Evolutionary conservation across 257 asterid genomes (phyloP).

Genomic region (Nicotiana knightiana): DNA sequence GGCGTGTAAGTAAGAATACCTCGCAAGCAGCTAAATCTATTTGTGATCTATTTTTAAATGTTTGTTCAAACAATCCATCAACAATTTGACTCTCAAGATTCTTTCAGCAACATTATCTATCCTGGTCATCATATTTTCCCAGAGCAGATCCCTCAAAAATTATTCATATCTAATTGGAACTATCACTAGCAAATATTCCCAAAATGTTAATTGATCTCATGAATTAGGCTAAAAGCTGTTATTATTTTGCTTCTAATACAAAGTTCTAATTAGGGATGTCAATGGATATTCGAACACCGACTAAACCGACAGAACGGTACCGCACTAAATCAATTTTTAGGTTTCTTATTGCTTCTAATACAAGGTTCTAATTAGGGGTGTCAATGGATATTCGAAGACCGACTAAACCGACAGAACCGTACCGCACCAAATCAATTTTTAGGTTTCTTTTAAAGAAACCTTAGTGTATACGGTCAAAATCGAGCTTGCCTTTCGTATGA

Average conservation of each 20-base stretch:
- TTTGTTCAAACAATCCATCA: slow-evolving; percentile 78
- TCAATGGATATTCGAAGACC: no score
- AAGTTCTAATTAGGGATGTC: not conserved
- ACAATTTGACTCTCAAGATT: slow-evolving; percentile 80
- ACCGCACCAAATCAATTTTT: no score
- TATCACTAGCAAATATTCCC: slow-evolving; percentile 68
- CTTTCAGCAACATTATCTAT: slow-evolving; percentile 92
- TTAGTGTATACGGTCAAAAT: no score
- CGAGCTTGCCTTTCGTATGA: no score
- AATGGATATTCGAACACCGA: no score
- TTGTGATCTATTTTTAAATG: slow-evolving; percentile 67
- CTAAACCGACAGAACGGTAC: no score
- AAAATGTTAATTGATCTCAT: not conserved
- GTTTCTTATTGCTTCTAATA: no score
- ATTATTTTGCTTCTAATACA: slow-evolving; percentile 5
- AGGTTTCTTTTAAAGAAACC: no score
- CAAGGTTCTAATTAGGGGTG: no score
- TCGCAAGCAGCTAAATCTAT: slow-evolving; percentile 79
- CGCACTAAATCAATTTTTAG: no score
- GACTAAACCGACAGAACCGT: no score
- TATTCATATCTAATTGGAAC: slow-evolving; percentile 84
- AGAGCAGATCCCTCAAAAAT: slow-evolving; percentile 63
- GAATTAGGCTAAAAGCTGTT: slow-evolving; percentile 1
- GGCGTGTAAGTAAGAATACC: slow-evolving; percentile 32
- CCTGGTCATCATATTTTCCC: slow-evolving; percentile 77